Percentiles rank a stretch among this genome's conserved stretches.
Evolutionary conservation across 208 protist genomes (phyloP).

Genomic region (Trypanosoma vivax): DNA sequence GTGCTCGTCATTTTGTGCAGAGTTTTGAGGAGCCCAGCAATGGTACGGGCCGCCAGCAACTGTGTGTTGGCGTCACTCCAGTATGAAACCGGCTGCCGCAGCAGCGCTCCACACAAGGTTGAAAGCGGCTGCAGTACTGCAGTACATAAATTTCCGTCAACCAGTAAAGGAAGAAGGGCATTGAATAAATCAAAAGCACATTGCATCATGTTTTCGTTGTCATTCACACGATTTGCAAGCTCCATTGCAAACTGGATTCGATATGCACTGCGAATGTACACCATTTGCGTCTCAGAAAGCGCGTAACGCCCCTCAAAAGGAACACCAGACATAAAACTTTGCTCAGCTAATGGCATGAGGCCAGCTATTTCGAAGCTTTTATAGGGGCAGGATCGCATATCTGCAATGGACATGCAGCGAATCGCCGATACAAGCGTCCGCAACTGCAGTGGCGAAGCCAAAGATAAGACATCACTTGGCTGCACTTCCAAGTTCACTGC

Average conservation of each 20-base stretch:
- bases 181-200: constrained; percentile 41
- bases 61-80: constrained; percentile 62
- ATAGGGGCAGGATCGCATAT: constrained; percentile 12
- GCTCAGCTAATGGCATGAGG: constrained; percentile 12
- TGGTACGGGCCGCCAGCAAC: constrained; percentile 49
- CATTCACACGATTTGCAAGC: constrained; percentile 10
- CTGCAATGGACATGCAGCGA: constrained; percentile 20
- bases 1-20: constrained; percentile 13
- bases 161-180: constrained; percentile 31
- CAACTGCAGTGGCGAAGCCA: constrained; percentile 12
- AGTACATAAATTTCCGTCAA: constrained; percentile 29
- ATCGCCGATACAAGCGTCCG: constrained; percentile 24
- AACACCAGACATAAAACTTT: constrained; percentile 10
- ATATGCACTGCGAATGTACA: constrained; percentile 19
- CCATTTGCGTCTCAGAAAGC: constrained; percentile 10
- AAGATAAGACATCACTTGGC: constrained; percentile 15
- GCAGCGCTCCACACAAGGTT: constrained; percentile 43
- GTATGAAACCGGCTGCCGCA: constrained; percentile 11
- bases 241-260: constrained; percentile 23
- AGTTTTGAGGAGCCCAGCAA: constrained; percentile 34
- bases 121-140: constrained; percentile 52
- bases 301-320: constrained; percentile 19
- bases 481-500: constrained; percentile 3
- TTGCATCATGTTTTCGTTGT: constrained; percentile 24
- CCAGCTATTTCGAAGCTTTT: constrained; percentile 17